Percentiles rank a stretch among this genome's conserved stretches.
Evolutionary conservation across 2,329 filamentous ascomycete species (phyloP).

Genomic region (Curvularia sp.): DNA sequence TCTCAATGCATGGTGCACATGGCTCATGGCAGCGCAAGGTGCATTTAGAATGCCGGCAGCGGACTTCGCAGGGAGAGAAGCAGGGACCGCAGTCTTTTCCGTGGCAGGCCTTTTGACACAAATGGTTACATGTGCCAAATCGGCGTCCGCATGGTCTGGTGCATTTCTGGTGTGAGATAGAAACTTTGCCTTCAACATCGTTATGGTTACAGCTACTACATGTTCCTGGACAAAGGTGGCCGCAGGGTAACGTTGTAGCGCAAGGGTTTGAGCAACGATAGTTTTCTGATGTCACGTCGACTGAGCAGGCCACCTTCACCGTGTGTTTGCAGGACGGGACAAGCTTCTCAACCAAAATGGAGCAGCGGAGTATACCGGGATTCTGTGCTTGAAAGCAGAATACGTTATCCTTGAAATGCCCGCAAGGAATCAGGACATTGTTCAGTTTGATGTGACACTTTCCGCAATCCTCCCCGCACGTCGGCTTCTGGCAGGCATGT

Average conservation of each 20-base stretch:
- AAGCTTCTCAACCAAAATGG: conserved; percentile 53
- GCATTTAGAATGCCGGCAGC: conserved; percentile 40
- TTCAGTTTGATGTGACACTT: conserved; percentile 27
- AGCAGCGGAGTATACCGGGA: conserved; percentile 58
- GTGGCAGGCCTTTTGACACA: conserved; percentile 41
- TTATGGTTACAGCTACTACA: conserved; percentile 53
- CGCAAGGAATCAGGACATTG: conserved; percentile 39
- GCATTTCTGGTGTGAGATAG: too few relatives aligned
- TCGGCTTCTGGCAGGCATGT: conserved; percentile 42
- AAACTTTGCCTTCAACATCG: conserved; percentile 34
- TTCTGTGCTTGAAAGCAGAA: conserved; percentile 12
- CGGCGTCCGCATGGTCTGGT: conserved; percentile 34
- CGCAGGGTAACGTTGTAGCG: conserved; percentile 22
- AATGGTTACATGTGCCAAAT: conserved; percentile 32
- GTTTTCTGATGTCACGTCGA: too few relatives aligned
- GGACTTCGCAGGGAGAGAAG: conserved; percentile 31
- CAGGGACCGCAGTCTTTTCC: conserved; percentile 37
- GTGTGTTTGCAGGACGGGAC: conserved; percentile 67
- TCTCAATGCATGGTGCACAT: conserved; percentile 44
- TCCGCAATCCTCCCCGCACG: conserved; percentile 40
- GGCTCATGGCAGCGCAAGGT: conserved; percentile 39
- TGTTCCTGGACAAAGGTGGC: too few relatives aligned
- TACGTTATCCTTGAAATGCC: conserved; percentile 34
- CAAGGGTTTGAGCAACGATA: conserved; percentile 63
- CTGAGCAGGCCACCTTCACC: too few relatives aligned